A percentile compares a stretch with the other conserved stretches of the same genome.
Conservation (phyloP, 441 rosid genomes). For the Mallotus repandus region DNA sequence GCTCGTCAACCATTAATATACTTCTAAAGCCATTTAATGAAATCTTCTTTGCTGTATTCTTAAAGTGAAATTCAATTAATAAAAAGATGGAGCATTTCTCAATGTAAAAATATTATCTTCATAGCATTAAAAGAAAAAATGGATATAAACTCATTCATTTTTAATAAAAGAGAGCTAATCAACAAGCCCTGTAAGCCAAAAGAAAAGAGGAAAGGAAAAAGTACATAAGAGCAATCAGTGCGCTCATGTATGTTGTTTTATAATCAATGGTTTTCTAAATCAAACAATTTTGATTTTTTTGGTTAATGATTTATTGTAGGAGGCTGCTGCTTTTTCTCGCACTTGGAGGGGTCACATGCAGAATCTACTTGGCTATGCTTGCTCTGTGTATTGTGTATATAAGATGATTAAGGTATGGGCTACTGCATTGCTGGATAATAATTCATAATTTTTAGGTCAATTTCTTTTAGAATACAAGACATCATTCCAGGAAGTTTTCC, state of each 20-base stretch:
- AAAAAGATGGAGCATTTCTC: not conserved
- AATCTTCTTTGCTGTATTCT: not conserved
- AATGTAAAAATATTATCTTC: not conserved
- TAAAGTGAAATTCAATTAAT: not conserved
- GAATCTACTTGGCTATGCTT: conserved; percentile 95
- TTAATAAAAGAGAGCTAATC: not conserved
- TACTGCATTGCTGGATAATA: conserved; percentile 7
- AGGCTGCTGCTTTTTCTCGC: conserved; percentile 97
- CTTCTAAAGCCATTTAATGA: not conserved
- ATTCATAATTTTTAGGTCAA: conserved; percentile 9
- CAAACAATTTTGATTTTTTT: not conserved
- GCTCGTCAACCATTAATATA: not conserved
- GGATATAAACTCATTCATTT: not conserved
- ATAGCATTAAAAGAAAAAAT: not conserved
- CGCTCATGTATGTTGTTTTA: not conserved
- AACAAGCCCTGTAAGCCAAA: not conserved
- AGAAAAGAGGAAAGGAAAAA: not conserved
- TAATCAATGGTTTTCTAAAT: not conserved
- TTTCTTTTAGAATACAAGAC: conserved; percentile 7
- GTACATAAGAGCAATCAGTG: no score
- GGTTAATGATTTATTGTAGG: conserved; percentile 43
- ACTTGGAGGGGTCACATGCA: conserved; percentile 99
- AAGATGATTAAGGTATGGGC: conserved; percentile 91
- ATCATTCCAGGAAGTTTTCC: not conserved
- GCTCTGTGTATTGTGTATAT: conserved; percentile 93